Evolutionary conservation across 257 asterid species (phyloP).

Genomic region (Solanum peruvianum): DNA sequence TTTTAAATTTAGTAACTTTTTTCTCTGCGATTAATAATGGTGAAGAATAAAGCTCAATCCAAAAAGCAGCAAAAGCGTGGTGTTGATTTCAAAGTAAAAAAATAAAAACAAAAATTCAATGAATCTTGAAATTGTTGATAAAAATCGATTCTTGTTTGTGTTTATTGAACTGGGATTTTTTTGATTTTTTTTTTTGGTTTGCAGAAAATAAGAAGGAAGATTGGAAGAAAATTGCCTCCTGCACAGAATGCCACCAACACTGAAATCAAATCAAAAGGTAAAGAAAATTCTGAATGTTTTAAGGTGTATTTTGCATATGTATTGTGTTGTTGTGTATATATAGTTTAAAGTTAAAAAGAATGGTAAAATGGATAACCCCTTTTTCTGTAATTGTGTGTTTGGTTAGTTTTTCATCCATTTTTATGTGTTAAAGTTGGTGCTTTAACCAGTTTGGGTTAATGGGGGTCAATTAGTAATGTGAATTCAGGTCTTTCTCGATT

Average conservation of each 20-base stretch:
- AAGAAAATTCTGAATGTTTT: background rate
- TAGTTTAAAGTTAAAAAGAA: background rate
- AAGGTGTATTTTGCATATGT: background rate
- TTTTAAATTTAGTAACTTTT: too few species aligned
- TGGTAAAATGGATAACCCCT: background rate
- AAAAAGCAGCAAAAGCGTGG: conserved; percentile 66
- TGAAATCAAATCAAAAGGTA: conserved; percentile 65
- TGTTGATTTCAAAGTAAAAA: conserved; percentile 65
- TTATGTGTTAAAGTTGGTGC: background rate
- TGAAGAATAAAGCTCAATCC: conserved; percentile 48
- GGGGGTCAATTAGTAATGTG: background rate
- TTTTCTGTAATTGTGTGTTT: background rate
- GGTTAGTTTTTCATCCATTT: background rate
- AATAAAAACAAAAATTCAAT: too few species aligned
- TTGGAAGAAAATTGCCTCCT: conserved; percentile 93
- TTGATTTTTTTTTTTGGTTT: background rate
- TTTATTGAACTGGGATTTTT: background rate
- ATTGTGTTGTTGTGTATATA: background rate
- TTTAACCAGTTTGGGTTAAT: background rate
- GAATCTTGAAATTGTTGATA: background rate
- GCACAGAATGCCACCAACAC: conserved; percentile 84
- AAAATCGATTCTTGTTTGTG: background rate
- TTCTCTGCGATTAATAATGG: conserved; percentile 27
- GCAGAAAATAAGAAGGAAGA: conserved; percentile 80
- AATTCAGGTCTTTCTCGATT: background rate